These are phyloP conservation scores for Ilex aquifolium DNA, from an alignment of 257 asterid genomes.

Conservation along the genomic window DNA sequence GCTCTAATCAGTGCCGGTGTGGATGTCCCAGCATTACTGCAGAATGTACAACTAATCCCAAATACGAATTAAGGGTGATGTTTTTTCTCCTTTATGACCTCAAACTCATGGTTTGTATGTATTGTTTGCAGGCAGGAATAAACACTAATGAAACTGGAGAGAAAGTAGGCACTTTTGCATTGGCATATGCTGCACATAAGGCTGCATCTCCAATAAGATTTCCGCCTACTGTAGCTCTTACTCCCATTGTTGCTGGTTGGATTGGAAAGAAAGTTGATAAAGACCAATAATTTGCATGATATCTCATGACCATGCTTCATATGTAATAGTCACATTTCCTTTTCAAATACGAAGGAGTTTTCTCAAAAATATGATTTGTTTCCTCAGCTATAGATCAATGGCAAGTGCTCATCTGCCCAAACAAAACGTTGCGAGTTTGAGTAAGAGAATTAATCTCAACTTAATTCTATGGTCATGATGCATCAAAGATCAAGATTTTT, in stretches of 20 bases:
- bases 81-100: no score
- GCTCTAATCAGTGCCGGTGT: constrained; percentile 75
- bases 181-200: constrained; percentile 97
- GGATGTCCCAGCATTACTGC: constrained; percentile 73
- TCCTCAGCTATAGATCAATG: no score
- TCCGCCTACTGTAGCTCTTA: constrained; percentile 95
- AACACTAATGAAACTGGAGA: constrained; percentile 66
- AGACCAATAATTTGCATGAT: constrained; percentile 12
- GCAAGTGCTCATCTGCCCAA: no score
- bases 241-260: constrained; percentile 90
- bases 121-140: constrained; percentile 61
- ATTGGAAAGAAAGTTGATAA: constrained; percentile 78
- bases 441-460: no score
- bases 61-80: no score
- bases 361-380: no score
- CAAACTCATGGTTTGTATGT: constrained; percentile 5
- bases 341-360: no score
- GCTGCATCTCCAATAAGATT: constrained; percentile 97
- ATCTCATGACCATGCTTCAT: no score
- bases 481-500: no score
- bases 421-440: no score
- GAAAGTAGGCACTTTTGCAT: constrained; percentile 89
- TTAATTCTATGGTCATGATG: no score
- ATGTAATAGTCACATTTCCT: no score
- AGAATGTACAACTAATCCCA: constrained; percentile 38